These are phyloP conservation scores for Mucor mucedo DNA, from an alignment of 371 early-diverging fungal species.

Conservation along the genomic window DNA sequence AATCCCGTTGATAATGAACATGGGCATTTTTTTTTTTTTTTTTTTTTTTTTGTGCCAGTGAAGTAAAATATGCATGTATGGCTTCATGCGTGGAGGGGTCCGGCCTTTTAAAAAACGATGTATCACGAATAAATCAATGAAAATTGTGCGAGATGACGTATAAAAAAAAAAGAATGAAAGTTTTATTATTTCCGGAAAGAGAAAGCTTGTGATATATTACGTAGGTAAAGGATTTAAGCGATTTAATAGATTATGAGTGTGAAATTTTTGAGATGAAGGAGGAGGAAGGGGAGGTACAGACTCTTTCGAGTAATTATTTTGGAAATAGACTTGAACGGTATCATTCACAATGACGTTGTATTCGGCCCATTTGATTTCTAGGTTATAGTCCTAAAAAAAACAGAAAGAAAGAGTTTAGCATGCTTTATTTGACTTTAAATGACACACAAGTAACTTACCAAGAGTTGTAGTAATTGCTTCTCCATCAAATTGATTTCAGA, in stretches of 20 bases:
- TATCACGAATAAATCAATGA: neutral
- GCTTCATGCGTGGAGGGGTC: too few relatives aligned
- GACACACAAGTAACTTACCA: conserved; percentile 32
- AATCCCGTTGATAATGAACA: too few relatives aligned
- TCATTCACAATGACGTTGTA: conserved; percentile 14
- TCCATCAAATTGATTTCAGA: conserved; percentile 85
- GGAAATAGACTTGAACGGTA: conserved; percentile 8
- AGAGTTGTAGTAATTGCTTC: conserved; percentile 73
- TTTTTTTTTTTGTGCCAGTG: too few relatives aligned
- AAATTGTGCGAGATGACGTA: neutral
- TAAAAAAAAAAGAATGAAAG: neutral
- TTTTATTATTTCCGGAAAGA: neutral
- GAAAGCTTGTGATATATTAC: neutral
- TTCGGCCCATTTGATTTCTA: conserved; percentile 16
- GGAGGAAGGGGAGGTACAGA: too few relatives aligned
- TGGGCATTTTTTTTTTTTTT: too few relatives aligned
- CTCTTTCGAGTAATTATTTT: neutral
- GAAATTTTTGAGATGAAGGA: too few relatives aligned
- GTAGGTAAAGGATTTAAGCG: neutral
- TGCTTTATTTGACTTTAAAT: neutral
- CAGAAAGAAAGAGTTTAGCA: neutral
- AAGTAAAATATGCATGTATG: too few relatives aligned
- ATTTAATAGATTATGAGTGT: neutral
- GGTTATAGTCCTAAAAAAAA: conserved; percentile 21
- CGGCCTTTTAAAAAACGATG: too few relatives aligned